phyloP scores from a whole-genome alignment of 2,329 filamentous ascomycete species.

The Aspergillus sergii region DNA sequence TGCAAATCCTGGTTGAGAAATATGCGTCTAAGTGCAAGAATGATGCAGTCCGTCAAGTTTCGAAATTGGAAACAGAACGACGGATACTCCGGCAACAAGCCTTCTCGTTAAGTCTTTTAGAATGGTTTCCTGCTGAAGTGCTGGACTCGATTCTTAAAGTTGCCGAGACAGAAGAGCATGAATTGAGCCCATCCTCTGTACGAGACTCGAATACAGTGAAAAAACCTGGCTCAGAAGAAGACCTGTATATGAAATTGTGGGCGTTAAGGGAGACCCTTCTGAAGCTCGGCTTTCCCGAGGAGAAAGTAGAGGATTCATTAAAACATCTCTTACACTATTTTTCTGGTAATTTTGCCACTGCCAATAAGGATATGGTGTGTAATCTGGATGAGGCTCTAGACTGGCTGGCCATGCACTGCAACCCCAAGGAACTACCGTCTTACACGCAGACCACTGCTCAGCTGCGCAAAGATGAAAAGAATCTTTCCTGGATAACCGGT shows the following conservation, averaged over 20 bases:
- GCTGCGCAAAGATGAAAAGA: slow-evolving; percentile 33
- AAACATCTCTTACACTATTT: slow-evolving; percentile 69
- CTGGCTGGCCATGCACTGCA: slow-evolving; percentile 81
- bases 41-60: slow-evolving; percentile 75
- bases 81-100: slow-evolving; percentile 79
- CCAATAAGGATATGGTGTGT: slow-evolving; percentile 71
- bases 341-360: slow-evolving; percentile 57
- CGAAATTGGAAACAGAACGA: slow-evolving; percentile 80
- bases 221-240: slow-evolving; percentile 67
- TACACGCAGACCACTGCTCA: slow-evolving; percentile 59
- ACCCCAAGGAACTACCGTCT: slow-evolving; percentile 67
- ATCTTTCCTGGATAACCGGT: slow-evolving; percentile 42
- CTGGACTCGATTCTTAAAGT: slow-evolving; percentile 76
- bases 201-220: slow-evolving; percentile 31
- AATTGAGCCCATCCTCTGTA: slow-evolving; percentile 35
- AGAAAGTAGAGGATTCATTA: slow-evolving; percentile 65
- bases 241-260: slow-evolving; percentile 80
- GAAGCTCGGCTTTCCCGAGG: slow-evolving; percentile 67
- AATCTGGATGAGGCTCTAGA: slow-evolving; percentile 86
- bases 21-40: slow-evolving; percentile 75
- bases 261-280: slow-evolving; percentile 74
- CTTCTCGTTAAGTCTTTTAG: slow-evolving; percentile 70
- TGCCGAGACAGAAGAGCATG: slow-evolving; percentile 43
- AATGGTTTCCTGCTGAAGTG: slow-evolving; percentile 78
- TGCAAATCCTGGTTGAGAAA: slow-evolving; percentile 86